Percentiles rank a stretch among this genome's conserved stretches.
These are phyloP conservation scores for Mycoemilia scoparia DNA, from an alignment of 192 early-diverging fungal species.

Conservation along the genomic window DNA sequence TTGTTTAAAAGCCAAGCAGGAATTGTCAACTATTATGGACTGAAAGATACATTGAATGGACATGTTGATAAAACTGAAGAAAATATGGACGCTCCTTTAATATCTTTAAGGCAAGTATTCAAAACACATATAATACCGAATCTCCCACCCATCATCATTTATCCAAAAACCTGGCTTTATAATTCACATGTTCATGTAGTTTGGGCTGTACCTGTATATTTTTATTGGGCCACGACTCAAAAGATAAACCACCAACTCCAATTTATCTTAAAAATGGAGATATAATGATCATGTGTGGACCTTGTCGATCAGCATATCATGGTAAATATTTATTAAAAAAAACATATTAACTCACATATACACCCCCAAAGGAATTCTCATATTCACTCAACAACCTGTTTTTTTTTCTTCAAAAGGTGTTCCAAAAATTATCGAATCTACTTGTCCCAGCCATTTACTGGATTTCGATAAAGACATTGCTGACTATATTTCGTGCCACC, in stretches of 20 bases:
- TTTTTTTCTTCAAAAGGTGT: conserved; percentile 54
- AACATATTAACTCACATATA: background rate
- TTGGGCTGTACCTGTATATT: conserved; percentile 43
- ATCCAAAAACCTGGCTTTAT: conserved; percentile 7
- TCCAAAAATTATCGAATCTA: conserved; percentile 30
- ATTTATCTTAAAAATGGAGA: conserved; percentile 74
- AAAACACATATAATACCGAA: background rate
- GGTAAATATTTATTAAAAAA: conserved; percentile 23
- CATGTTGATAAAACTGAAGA: conserved; percentile 87
- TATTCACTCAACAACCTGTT: conserved; percentile 46
- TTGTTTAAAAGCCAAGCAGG: conserved; percentile 68
- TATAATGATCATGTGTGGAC: conserved; percentile 70
- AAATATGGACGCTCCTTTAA: conserved; percentile 65
- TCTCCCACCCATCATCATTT: background rate
- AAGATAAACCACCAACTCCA: conserved; percentile 48
- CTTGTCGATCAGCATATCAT: conserved; percentile 59
- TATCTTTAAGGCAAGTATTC: conserved; percentile 52
- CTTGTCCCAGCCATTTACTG: conserved; percentile 7
- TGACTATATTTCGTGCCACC: conserved; percentile 42
- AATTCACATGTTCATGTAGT: conserved; percentile 1
- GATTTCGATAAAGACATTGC: conserved; percentile 30
- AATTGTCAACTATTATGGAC: conserved; percentile 84
- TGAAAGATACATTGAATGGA: conserved; percentile 63
- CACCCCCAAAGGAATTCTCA: conserved; percentile 5
- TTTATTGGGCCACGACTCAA: conserved; percentile 55